A percentile compares a stretch with the other conserved stretches of the same genome.
phyloP scores from a whole-genome alignment of 2,329 filamentous ascomycete species.

The Hypoxylon sp. region DNA sequence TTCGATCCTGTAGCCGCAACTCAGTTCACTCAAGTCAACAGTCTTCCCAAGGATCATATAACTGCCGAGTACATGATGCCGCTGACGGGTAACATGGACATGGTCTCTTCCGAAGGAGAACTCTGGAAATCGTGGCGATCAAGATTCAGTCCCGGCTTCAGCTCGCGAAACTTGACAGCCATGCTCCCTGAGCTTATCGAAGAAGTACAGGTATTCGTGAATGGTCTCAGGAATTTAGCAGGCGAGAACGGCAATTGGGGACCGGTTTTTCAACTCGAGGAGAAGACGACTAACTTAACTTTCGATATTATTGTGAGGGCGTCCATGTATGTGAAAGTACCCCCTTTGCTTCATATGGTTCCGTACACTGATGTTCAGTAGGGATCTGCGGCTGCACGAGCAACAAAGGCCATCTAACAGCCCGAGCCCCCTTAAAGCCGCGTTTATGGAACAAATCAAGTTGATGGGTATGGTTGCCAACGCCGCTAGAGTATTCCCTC shows the following conservation, averaged over 20 bases:
- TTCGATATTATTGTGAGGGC: conserved; percentile 60
- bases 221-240: conserved; percentile 50
- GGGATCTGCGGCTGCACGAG: conserved; percentile 49
- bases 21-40: conserved; percentile 48
- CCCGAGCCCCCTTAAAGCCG: conserved; percentile 48
- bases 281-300: conserved; percentile 57
- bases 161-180: conserved; percentile 55
- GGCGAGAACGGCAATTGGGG: conserved; percentile 52
- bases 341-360: too few species aligned
- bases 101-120: conserved; percentile 54
- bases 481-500: conserved; percentile 35
- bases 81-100: conserved; percentile 53
- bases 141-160: conserved; percentile 58
- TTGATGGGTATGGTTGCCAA: conserved; percentile 44
- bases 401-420: conserved; percentile 43
- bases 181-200: conserved; percentile 57
- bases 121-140: conserved; percentile 54
- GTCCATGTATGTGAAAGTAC: conserved; percentile 50
- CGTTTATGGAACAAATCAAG: conserved; percentile 45
- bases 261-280: conserved; percentile 55
- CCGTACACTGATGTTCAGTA: conserved; percentile 27
- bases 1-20: conserved; percentile 44
- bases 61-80: conserved; percentile 46
- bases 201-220: conserved; percentile 56
- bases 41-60: conserved; percentile 43